Conservation (phyloP, 257 asterid genomes). For the Thymus quinquecostatus region DNA sequence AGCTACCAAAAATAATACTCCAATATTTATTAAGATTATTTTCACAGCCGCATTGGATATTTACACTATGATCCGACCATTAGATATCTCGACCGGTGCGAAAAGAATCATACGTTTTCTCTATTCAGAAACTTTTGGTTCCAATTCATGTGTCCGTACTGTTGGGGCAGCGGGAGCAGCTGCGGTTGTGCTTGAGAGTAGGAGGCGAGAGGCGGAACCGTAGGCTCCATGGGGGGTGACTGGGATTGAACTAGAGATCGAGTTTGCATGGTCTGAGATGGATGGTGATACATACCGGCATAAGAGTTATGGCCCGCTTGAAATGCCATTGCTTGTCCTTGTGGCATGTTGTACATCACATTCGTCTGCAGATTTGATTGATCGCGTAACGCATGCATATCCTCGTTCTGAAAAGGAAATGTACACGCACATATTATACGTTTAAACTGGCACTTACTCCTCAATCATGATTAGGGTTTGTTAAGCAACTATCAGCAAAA, state of each 20-base stretch:
- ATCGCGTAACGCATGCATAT: constrained; percentile 49
- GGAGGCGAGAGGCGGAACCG: constrained; percentile 40
- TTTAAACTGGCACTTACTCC: background rate
- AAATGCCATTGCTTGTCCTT: constrained; percentile 46
- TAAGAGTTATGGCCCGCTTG: constrained; percentile 42
- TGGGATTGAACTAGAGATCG: constrained; percentile 34
- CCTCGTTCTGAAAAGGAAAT: constrained; percentile 46
- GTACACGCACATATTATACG: background rate
- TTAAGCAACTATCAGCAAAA: background rate
- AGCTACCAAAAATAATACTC: background rate
- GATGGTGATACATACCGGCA: constrained; percentile 47
- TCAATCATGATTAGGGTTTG: too few relatives aligned
- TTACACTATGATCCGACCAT: background rate
- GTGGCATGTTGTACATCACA: constrained; percentile 55
- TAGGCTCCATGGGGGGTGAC: constrained; percentile 42
- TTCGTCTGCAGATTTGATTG: constrained; percentile 48
- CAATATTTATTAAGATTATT: background rate
- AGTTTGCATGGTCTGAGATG: constrained; percentile 39
- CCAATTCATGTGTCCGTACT: constrained; percentile 48
- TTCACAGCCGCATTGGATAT: constrained; percentile 16
- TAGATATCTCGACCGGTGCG: background rate
- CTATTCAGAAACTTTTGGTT: constrained; percentile 43
- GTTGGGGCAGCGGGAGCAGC: constrained; percentile 29
- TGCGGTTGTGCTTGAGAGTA: constrained; percentile 40
- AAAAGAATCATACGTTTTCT: constrained; percentile 39